Percentiles rank a stretch among this genome's conserved stretches.
Conservation (phyloP, 495 filamentous ascomycete genomes). For the Aspergillus nanangensis region DNA sequence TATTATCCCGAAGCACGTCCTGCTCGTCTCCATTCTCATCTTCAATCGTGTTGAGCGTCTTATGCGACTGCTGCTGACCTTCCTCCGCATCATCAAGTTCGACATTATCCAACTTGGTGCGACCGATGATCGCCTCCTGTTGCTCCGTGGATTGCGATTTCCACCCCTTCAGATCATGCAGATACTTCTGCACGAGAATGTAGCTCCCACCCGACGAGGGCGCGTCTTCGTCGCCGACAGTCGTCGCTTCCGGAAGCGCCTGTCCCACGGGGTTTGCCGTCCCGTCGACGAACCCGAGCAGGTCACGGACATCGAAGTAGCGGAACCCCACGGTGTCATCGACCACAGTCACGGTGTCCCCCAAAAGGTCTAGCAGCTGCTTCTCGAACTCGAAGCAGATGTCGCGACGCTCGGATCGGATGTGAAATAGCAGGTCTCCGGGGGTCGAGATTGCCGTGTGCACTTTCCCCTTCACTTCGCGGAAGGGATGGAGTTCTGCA, state of each 20-base stretch:
- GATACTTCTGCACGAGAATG: constrained; percentile 55
- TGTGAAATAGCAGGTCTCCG: constrained; percentile 54
- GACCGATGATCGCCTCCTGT: constrained; percentile 53
- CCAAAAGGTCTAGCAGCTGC: constrained; percentile 46
- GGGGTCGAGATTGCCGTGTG: constrained; percentile 49
- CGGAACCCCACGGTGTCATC: constrained; percentile 55
- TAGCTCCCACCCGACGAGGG: constrained; percentile 45
- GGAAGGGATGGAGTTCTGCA: constrained; percentile 49
- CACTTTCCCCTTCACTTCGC: constrained; percentile 34
- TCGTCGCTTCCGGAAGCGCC: constrained; percentile 36
- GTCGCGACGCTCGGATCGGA: constrained; percentile 52
- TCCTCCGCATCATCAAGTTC: constrained; percentile 48
- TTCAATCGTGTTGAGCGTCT: constrained; percentile 50
- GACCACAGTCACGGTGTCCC: constrained; percentile 38
- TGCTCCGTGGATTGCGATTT: constrained; percentile 40
- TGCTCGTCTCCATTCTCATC: constrained; percentile 48
- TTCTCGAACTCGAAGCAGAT: constrained; percentile 55
- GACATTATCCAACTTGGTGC: constrained; percentile 52
- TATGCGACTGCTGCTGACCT: constrained; percentile 47
- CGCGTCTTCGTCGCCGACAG: constrained; percentile 41
- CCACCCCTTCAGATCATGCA: constrained; percentile 50
- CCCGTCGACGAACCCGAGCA: constrained; percentile 56
- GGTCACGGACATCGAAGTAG: constrained; percentile 56
- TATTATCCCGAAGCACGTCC: constrained; percentile 54
- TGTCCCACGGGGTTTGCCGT: constrained; percentile 54